Evolutionary conservation across 352 stramenopile genomes (phyloP).

Genomic region (Chrysophaeum taylorii): DNA sequence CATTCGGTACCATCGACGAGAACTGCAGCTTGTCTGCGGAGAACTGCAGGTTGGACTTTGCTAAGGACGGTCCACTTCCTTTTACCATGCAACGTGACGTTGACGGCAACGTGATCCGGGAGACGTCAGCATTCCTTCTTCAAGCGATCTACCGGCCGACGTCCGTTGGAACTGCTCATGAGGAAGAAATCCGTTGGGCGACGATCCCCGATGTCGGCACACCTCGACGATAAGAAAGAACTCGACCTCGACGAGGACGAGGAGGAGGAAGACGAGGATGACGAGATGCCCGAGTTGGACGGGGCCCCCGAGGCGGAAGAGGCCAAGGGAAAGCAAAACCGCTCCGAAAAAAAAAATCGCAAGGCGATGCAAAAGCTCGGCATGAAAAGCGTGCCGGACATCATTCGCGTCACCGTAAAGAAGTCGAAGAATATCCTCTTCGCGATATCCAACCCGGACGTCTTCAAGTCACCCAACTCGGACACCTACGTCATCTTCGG

Average conservation of each 20-base stretch:
- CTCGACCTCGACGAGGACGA: slow-evolving; percentile 18
- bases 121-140: too few species aligned
- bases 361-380: slow-evolving; percentile 98
- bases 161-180: too few species aligned
- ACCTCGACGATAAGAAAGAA: neutral
- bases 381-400: slow-evolving; percentile 86
- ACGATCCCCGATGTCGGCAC: too few species aligned
- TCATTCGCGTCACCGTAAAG: slow-evolving; percentile 94
- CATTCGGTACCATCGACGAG: too few species aligned
- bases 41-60: too few species aligned
- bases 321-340: slow-evolving; percentile 75
- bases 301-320: slow-evolving; percentile 53
- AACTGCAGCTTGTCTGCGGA: too few species aligned
- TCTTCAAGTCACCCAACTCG: slow-evolving; percentile 87
- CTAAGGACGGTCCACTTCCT: too few species aligned
- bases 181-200: too few species aligned
- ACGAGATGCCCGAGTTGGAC: slow-evolving; percentile 64
- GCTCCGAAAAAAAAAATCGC: slow-evolving; percentile 94
- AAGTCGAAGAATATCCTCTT: slow-evolving; percentile 90
- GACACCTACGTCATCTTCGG: slow-evolving; percentile 95
- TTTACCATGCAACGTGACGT: too few species aligned
- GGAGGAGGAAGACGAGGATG: slow-evolving; percentile 48
- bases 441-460: slow-evolving; percentile 92
- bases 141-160: too few species aligned
- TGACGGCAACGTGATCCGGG: too few species aligned